Evolutionary conservation across 2,329 filamentous ascomycete genomes (phyloP).

Genomic region (Colletotrichum caudatum): DNA sequence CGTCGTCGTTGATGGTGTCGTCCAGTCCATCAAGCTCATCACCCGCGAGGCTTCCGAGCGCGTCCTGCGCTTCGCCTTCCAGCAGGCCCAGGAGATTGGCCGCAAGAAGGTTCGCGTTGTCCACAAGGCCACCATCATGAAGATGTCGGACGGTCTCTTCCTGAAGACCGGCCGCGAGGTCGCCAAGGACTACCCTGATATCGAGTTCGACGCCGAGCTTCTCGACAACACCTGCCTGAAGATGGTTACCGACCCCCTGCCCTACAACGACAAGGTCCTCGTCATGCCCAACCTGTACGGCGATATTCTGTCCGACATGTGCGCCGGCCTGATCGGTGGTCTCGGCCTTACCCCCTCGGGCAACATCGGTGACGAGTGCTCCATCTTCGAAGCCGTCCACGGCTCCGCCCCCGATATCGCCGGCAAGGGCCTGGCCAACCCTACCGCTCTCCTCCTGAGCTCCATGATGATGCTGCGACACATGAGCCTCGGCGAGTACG

Average conservation of each 20-base stretch:
- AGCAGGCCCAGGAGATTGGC: constrained; percentile 93
- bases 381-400: constrained; percentile 99
- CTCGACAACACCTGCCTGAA: constrained; percentile 99
- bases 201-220: constrained; percentile 97
- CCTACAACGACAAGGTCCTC: constrained; percentile 99
- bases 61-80: constrained; percentile 97
- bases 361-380: constrained; percentile 99
- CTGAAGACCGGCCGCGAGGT: constrained; percentile 86
- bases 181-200: constrained; percentile 93
- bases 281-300: constrained; percentile 99
- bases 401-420: constrained; percentile 97
- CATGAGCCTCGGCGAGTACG: constrained; percentile 91
- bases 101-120: constrained; percentile 97
- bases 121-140: constrained; percentile 99
- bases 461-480: constrained; percentile 99
- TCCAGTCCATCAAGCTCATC: constrained; percentile 99
- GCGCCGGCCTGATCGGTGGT: constrained; percentile 97
- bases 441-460: constrained; percentile 92
- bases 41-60: constrained; percentile 94
- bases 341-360: constrained; percentile 96
- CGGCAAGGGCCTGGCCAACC: constrained; percentile 96
- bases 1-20: constrained; percentile 95
- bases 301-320: constrained; percentile 99
- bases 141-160: constrained; percentile 99
- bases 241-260: constrained; percentile 95